Percentiles rank a stretch among this genome's conserved stretches.
Evolutionary conservation across 225 moss, liverwort and hornwort species (phyloP).

Genomic region (Pseudisothecium myosuroides): DNA sequence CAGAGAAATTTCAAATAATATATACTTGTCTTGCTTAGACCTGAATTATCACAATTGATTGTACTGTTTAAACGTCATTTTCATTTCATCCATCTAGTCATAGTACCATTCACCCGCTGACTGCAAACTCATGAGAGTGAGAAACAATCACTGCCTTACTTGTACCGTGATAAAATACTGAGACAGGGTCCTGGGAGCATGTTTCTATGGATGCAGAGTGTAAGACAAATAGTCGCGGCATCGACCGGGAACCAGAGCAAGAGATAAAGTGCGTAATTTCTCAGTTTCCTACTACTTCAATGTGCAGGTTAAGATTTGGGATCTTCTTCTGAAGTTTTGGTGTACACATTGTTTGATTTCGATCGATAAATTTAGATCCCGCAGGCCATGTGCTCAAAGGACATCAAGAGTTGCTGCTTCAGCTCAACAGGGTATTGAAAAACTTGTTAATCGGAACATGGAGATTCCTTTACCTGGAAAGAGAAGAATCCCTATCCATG

Average conservation of each 20-base stretch:
- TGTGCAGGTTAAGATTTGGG: background rate
- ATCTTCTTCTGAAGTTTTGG: background rate
- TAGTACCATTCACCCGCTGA: background rate
- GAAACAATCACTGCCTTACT: background rate
- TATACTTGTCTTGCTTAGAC: background rate
- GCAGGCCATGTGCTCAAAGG: slow-evolving; percentile 7
- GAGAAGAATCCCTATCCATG: slow-evolving; percentile 9
- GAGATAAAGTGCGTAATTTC: background rate
- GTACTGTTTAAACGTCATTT: background rate
- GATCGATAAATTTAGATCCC: background rate
- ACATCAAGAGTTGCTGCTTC: slow-evolving; percentile 4
- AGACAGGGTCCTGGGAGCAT: background rate
- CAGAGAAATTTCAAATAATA: background rate
- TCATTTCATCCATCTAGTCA: background rate
- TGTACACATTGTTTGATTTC: background rate
- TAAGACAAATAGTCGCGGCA: background rate
- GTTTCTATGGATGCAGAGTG: slow-evolving; percentile 4
- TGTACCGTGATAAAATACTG: background rate
- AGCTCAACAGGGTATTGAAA: background rate
- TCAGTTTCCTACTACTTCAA: background rate
- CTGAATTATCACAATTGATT: background rate
- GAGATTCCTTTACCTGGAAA: slow-evolving; percentile 4
- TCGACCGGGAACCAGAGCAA: background rate
- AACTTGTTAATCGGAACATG: background rate
- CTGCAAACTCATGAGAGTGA: background rate